phyloP scores from a whole-genome alignment of 1,139 yeast genomes.

The Blastobotrys elegans region DNA sequence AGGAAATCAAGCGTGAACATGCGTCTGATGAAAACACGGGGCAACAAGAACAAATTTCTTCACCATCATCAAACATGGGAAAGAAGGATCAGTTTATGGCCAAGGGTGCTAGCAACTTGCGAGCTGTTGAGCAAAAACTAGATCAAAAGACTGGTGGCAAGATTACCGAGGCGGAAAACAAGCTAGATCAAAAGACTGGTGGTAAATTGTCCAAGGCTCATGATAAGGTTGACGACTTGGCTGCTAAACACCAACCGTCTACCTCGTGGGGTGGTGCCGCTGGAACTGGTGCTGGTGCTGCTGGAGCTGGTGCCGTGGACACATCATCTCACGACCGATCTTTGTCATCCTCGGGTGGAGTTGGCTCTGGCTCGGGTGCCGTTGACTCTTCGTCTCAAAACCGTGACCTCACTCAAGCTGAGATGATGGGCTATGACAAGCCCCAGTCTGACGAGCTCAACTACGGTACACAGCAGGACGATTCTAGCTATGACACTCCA shows the following conservation, averaged over 20 bases:
- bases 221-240: not conserved
- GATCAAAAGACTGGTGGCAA: conserved; percentile 4
- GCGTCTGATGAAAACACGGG: not conserved
- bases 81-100: not conserved
- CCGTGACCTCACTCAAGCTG: conserved; percentile 3
- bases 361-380: not conserved
- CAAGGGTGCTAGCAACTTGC: not conserved
- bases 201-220: conserved; percentile 5
- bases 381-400: not conserved
- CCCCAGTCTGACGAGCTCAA: no score
- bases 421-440: not conserved
- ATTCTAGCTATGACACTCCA: no score
- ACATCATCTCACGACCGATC: not conserved
- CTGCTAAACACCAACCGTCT: not conserved
- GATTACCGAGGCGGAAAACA: not conserved
- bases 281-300: conserved; percentile 4
- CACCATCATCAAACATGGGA: not conserved
- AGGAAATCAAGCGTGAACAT: not conserved
- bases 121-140: not conserved
- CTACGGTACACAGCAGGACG: not conserved
- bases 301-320: not conserved
- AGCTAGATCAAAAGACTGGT: conserved; percentile 4
- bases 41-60: not conserved
- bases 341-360: not conserved
- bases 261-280: not conserved